These are phyloP conservation scores for Lentinula aciculospora DNA, from an alignment of 768 basidiomycete genomes.

Conservation along the genomic window DNA sequence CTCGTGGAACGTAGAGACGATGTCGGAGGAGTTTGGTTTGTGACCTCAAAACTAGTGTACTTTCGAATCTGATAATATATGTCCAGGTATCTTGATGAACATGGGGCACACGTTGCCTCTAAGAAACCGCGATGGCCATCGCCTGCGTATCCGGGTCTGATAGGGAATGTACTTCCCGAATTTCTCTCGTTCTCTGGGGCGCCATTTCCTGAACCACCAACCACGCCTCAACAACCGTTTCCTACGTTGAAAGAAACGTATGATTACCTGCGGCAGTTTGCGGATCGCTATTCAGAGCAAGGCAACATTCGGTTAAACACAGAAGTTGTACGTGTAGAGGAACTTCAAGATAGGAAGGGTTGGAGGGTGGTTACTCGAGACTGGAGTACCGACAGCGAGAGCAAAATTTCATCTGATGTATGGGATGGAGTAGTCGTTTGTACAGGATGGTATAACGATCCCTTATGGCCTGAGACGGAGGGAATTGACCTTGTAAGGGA, in stretches of 20 bases:
- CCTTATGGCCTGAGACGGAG: constrained; percentile 35
- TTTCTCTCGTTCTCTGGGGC: constrained; percentile 31
- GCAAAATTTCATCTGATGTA: constrained; percentile 17
- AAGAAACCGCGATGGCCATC: constrained; percentile 34
- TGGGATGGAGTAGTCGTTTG: constrained; percentile 48
- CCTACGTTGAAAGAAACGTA: constrained; percentile 33
- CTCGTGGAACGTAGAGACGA: constrained; percentile 41
- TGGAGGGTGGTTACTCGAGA: constrained; percentile 36
- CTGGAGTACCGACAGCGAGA: constrained; percentile 21
- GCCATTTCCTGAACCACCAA: constrained; percentile 28
- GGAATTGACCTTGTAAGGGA: constrained; percentile 32
- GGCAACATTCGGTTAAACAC: constrained; percentile 34
- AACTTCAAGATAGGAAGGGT: constrained; percentile 22
- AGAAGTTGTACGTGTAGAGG: constrained; percentile 34
- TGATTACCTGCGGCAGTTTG: constrained; percentile 29
- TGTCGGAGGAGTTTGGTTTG: constrained; percentile 48
- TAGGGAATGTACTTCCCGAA: constrained; percentile 47
- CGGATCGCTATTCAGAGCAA: constrained; percentile 22
- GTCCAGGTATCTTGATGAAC: constrained; percentile 27
- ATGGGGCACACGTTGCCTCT: background rate
- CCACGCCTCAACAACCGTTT: constrained; percentile 29
- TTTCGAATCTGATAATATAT: background rate
- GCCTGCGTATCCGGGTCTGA: constrained; percentile 40
- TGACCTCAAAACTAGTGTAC: background rate
- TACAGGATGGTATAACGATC: constrained; percentile 39